These are phyloP conservation scores for Hypoxylon sp. DNA, from an alignment of 2,329 filamentous ascomycete species.

Conservation along the genomic window DNA sequence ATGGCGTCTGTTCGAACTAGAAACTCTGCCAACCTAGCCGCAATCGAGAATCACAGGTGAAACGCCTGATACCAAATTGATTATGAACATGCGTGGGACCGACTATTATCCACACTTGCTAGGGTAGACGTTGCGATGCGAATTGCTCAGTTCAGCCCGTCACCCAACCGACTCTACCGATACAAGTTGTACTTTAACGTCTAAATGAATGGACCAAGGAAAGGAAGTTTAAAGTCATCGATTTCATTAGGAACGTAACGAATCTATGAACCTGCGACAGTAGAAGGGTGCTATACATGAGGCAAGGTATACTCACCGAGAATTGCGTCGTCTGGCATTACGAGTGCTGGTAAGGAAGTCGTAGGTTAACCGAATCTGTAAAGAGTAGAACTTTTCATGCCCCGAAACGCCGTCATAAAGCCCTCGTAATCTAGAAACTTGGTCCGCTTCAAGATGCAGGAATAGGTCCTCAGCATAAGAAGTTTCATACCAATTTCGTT, in stretches of 20 bases:
- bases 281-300: conserved; percentile 18
- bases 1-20: background rate
- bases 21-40: background rate
- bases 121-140: background rate
- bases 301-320: conserved; percentile 48
- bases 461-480: conserved; percentile 39
- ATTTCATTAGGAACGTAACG: conserved; percentile 21
- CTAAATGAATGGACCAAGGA: background rate
- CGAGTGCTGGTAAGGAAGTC: conserved; percentile 12
- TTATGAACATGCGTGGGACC: background rate
- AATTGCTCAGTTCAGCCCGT: background rate
- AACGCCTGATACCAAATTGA: background rate
- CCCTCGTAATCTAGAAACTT: conserved; percentile 51
- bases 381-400: conserved; percentile 43
- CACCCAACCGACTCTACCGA: background rate
- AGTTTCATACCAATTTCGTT: conserved; percentile 52
- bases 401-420: conserved; percentile 53
- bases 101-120: background rate
- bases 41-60: too few species aligned
- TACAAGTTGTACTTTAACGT: background rate
- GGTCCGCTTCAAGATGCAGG: conserved; percentile 51
- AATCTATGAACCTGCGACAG: conserved; percentile 31
- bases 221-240: background rate
- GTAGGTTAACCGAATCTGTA: conserved; percentile 26
- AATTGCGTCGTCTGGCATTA: conserved; percentile 22